These are phyloP conservation scores for Salisapilia sapeloensis DNA, from an alignment of 352 stramenopile genomes.

Conservation along the genomic window DNA sequence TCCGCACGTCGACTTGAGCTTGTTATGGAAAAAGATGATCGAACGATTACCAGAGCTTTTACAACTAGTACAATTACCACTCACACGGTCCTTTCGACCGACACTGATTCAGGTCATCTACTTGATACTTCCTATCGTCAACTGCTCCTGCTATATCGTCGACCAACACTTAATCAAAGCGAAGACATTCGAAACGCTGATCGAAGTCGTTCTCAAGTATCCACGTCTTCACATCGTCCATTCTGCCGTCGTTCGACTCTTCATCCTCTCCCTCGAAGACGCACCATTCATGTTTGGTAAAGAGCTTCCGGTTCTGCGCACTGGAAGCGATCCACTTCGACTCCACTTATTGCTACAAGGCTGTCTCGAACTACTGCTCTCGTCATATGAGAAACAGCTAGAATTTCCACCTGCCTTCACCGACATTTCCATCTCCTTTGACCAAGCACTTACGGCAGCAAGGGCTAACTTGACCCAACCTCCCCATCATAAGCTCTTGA, in stretches of 20 bases:
- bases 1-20: slow-evolving; percentile 31
- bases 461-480: slow-evolving; percentile 44
- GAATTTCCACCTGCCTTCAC: slow-evolving; percentile 29
- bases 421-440: slow-evolving; percentile 58
- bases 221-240: too few species aligned
- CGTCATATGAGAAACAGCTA: slow-evolving; percentile 11
- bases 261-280: slow-evolving; percentile 64
- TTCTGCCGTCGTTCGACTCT: slow-evolving; percentile 23
- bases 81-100: slow-evolving; percentile 21
- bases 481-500: slow-evolving; percentile 13
- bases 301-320: slow-evolving; percentile 40
- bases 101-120: slow-evolving; percentile 58
- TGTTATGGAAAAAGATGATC: slow-evolving; percentile 48
- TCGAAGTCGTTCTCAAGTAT: too few species aligned
- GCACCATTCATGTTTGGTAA: slow-evolving; percentile 69
- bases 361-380: slow-evolving; percentile 21
- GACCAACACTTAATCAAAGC: slow-evolving; percentile 20
- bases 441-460: slow-evolving; percentile 44
- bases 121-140: slow-evolving; percentile 56
- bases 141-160: slow-evolving; percentile 39
- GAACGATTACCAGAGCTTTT: slow-evolving; percentile 19
- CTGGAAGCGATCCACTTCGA: slow-evolving; percentile 26
- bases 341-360: slow-evolving; percentile 32
- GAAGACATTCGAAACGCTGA: slow-evolving; percentile 18
- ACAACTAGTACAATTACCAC: slow-evolving; percentile 9